These are phyloP conservation scores for Botrytis squamosa DNA, from an alignment of 2,329 filamentous ascomycete species.

Conservation along the genomic window DNA sequence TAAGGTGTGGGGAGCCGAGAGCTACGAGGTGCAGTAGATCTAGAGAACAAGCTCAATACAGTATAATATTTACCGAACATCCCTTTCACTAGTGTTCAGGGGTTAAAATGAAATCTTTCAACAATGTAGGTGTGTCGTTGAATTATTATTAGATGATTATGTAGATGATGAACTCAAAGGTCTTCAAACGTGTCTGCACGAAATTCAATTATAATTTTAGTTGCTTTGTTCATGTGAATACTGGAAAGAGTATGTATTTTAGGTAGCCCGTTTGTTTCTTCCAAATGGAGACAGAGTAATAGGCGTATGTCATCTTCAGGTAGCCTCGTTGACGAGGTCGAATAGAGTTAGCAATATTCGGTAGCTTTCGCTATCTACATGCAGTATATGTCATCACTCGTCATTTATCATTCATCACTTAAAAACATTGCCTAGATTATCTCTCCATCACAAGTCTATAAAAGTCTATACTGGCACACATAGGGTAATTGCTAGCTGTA, in stretches of 20 bases:
- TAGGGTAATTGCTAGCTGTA: constrained; percentile 39
- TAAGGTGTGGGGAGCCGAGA: constrained; percentile 18
- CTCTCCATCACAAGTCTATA: constrained; percentile 20
- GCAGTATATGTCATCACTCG: not conserved
- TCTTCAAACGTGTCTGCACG: not conserved
- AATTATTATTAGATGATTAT: not conserved
- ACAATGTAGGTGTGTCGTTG: no score
- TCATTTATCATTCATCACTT: not conserved
- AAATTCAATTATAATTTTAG: not conserved
- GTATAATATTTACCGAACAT: constrained; percentile 17
- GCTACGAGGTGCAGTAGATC: not conserved
- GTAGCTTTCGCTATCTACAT: not conserved
- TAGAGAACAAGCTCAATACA: not conserved
- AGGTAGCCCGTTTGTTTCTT: not conserved
- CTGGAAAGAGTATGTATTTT: not conserved
- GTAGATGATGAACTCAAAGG: constrained; percentile 3
- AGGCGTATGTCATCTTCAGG: not conserved
- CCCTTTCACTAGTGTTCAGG: not conserved
- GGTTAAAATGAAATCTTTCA: not conserved
- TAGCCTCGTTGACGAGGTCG: not conserved
- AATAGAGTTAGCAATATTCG: not conserved
- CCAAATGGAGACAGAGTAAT: not conserved
- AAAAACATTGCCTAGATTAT: not conserved
- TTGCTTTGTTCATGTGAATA: not conserved
- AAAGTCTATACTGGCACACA: constrained; percentile 24